These are phyloP conservation scores for Geopyxis carbonaria DNA, from an alignment of 495 filamentous ascomycete species.

Conservation along the genomic window DNA sequence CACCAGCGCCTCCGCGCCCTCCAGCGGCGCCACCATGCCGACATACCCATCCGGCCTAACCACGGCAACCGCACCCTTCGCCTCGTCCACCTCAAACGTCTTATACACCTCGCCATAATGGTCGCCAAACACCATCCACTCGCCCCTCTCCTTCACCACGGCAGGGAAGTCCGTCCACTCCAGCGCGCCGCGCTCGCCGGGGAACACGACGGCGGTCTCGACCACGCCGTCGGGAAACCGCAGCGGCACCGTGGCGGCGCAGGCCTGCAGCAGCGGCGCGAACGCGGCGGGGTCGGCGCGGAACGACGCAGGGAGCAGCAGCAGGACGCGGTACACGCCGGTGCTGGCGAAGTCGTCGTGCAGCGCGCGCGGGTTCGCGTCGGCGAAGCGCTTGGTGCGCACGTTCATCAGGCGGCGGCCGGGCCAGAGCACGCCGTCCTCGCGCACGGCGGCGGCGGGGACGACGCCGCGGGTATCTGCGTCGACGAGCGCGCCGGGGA, in stretches of 20 bases:
- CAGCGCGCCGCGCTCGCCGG: conserved; percentile 11
- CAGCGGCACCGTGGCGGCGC: conserved; percentile 6
- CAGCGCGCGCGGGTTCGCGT: conserved; percentile 30
- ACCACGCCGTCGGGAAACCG: conserved; percentile 12
- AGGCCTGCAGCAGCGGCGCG: not conserved
- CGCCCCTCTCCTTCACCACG: conserved; percentile 12
- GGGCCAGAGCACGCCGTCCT: conserved; percentile 14
- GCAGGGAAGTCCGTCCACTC: conserved; percentile 22
- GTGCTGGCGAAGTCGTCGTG: conserved; percentile 36
- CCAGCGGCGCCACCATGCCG: conserved; percentile 40
- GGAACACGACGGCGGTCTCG: conserved; percentile 18
- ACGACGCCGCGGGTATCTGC: conserved; percentile 7
- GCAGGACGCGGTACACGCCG: conserved; percentile 34
- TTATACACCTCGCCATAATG: conserved; percentile 13
- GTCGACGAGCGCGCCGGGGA: conserved; percentile 7
- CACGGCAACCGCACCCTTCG: conserved; percentile 42
- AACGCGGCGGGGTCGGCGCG: conserved; percentile 23
- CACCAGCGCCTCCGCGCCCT: conserved; percentile 30
- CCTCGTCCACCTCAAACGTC: conserved; percentile 18
- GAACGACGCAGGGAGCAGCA: conserved; percentile 29
- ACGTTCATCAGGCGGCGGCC: conserved; percentile 24
- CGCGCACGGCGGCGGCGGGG: not conserved
- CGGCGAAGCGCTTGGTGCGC: conserved; percentile 30
- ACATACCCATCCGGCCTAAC: conserved; percentile 57
- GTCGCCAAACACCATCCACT: conserved; percentile 21